Percentiles rank a stretch among this genome's conserved stretches.
Conservation (phyloP, 768 basidiomycete species). For the Mrakia blollopis region DNA sequence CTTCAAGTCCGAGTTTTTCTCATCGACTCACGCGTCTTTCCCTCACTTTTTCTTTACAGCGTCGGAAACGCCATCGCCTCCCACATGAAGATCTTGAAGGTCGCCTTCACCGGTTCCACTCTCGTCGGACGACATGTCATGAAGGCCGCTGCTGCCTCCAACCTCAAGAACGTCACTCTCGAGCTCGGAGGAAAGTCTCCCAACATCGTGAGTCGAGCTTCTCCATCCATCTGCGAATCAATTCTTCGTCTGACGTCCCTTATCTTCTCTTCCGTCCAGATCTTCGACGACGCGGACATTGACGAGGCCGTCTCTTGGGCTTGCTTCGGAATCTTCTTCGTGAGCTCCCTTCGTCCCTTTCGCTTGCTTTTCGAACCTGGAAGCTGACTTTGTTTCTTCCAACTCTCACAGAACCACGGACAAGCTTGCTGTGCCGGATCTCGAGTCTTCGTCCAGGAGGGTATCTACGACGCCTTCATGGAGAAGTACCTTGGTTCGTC, state of each 20-base stretch:
- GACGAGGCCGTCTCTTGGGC: constrained; percentile 32
- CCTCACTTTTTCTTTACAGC: constrained; percentile 22
- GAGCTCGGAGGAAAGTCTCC: constrained; percentile 36
- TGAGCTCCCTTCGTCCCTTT: not conserved
- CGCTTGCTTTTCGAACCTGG: no score
- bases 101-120: constrained; percentile 38
- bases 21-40: constrained; percentile 18
- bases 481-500: constrained; percentile 20
- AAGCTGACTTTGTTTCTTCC: no score
- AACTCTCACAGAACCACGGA: not conserved
- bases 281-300: constrained; percentile 32
- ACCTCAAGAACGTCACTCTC: constrained; percentile 39
- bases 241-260: no score
- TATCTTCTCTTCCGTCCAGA: not conserved
- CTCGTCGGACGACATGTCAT: constrained; percentile 34
- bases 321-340: constrained; percentile 17
- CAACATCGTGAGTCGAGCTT: constrained; percentile 9
- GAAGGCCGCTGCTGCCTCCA: constrained; percentile 35
- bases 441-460: constrained; percentile 32
- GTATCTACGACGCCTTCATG: constrained; percentile 29
- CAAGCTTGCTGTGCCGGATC: constrained; percentile 34
- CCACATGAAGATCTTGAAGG: constrained; percentile 38
- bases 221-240: no score
- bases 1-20: constrained; percentile 3
- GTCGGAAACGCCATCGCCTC: constrained; percentile 36